Base-by-base conservation (phyloP, 495 filamentous ascomycete species). In the Peziza echinospora region DNA sequence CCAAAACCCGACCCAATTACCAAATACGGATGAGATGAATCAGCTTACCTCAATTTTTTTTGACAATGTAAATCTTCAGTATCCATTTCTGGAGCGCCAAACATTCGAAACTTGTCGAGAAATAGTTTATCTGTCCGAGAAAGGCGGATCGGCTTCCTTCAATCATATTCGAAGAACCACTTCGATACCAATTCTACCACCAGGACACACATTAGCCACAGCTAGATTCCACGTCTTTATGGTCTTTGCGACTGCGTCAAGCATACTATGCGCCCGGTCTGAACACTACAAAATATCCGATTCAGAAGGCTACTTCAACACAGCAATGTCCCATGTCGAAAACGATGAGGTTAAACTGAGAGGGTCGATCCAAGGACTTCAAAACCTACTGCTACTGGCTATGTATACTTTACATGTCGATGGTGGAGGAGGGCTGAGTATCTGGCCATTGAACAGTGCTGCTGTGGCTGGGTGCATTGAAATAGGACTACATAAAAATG, bases 171-270 rank as follows among this genome's bases (percentile, higher is more conserved):
- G 19, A 37, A 7, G 30, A 2, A 48, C 23, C 9, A 41, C 47
- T 11, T 19, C 24, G 10, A 7, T 44, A 25, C 48, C 39, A 39
- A 46, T 48, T 10, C 49, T 59, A 17, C 57, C 57, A 3, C 56
- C 22, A 25, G 53, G 50, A 17, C 59, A 43, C 24, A 51, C 48
- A 10, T 2, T 56, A 9, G 21, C 56, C 22, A 47, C 49, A 5
- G 57, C 56, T 24, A 54, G 53, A 41, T 59, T 60, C 21, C 57
- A 60, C 24, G 50, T 59, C 11, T 59, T 60, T 25, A 40, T 60
- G 7, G 57, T 60, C 5, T 28, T 60, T 8, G 59, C 57, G 1
- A 59, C 59, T 26, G 48, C 56, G 19, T 50, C 56, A 21, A 47
- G 47, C 45, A 53, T 60, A 8, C 30, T 56, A 13, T 59, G 53